Evolutionary conservation across 2,329 filamentous ascomycete species (phyloP).

Genomic region (Xylariales sp.): DNA sequence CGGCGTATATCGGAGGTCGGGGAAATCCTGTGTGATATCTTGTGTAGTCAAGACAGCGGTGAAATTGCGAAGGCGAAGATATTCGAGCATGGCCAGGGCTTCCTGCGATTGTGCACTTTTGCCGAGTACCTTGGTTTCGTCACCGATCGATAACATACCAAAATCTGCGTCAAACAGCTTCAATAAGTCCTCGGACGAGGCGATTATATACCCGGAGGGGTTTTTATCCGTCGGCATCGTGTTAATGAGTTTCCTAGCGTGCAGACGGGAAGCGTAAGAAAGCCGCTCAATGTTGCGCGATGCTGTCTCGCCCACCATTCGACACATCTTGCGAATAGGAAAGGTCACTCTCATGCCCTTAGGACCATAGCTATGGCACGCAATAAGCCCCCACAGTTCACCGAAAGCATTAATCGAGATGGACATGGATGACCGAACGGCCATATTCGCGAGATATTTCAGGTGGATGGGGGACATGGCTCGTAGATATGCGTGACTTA

Average conservation of each 20-base stretch:
- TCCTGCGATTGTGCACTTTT: constrained; percentile 81
- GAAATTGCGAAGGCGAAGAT: constrained; percentile 79
- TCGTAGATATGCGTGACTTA: constrained; percentile 85
- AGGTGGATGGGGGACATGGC: constrained; percentile 92
- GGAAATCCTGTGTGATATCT: constrained; percentile 80
- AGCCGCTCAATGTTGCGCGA: constrained; percentile 89
- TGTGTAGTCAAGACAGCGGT: constrained; percentile 82
- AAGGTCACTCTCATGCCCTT: constrained; percentile 92
- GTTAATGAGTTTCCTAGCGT: constrained; percentile 89
- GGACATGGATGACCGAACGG: constrained; percentile 92
- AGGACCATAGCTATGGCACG: constrained; percentile 82
- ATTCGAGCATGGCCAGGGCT: constrained; percentile 85
- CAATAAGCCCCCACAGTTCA: constrained; percentile 88
- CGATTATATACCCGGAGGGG: constrained; percentile 89
- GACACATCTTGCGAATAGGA: constrained; percentile 91
- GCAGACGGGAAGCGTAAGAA: constrained; percentile 85
- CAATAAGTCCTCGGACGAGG: constrained; percentile 85
- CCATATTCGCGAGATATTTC: constrained; percentile 90
- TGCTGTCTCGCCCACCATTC: constrained; percentile 85
- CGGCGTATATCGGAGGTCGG: constrained; percentile 81
- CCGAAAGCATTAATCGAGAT: constrained; percentile 89
- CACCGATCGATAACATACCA: constrained; percentile 83
- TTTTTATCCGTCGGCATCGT: constrained; percentile 84
- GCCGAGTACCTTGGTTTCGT: constrained; percentile 90
- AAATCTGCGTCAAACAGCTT: constrained; percentile 90